These are phyloP conservation scores for Arachnomyces sp. DNA, from an alignment of 2,329 filamentous ascomycete genomes.

Conservation along the genomic window DNA sequence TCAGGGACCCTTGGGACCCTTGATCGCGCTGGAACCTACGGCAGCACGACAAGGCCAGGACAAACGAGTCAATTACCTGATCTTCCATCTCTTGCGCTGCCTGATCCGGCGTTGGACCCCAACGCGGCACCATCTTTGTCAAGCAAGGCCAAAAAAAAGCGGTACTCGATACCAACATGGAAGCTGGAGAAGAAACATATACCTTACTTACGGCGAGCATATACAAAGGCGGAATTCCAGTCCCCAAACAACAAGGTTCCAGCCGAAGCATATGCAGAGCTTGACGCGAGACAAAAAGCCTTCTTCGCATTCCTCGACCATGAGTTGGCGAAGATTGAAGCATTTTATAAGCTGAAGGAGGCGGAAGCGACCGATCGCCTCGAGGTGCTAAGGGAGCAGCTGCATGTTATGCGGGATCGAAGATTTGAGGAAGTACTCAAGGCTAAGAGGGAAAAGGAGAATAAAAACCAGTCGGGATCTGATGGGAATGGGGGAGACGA, in stretches of 20 bases:
- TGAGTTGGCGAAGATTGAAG: constrained; percentile 85
- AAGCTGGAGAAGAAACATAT: constrained; percentile 9
- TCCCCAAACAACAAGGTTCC: constrained; percentile 43
- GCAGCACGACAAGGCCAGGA: constrained; percentile 51
- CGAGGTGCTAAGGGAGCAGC: constrained; percentile 64
- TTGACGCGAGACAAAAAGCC: constrained; percentile 68
- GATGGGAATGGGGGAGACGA: constrained; percentile 17
- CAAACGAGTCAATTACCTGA: constrained; percentile 21
- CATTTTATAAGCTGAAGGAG: constrained; percentile 83
- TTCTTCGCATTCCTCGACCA: constrained; percentile 79
- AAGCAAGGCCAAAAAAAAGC: constrained; percentile 12
- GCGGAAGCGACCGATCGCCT: constrained; percentile 71
- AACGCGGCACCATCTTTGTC: too few species aligned
- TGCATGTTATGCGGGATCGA: constrained; percentile 87
- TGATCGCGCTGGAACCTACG: constrained; percentile 47
- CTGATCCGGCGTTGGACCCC: constrained; percentile 53
- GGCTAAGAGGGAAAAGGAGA: constrained; percentile 29
- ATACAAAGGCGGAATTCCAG: constrained; percentile 25
- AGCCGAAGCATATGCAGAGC: constrained; percentile 52
- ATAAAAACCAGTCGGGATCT: constrained; percentile 8
- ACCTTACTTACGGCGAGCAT: constrained; percentile 12
- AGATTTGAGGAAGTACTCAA: constrained; percentile 64
- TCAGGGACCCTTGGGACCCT: constrained; percentile 31
- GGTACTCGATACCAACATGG: constrained; percentile 9
- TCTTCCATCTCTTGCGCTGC: constrained; percentile 51